Evolutionary conservation across 1,284 basidiomycete species (phyloP).

Genomic region (Blastosporella zonata): DNA sequence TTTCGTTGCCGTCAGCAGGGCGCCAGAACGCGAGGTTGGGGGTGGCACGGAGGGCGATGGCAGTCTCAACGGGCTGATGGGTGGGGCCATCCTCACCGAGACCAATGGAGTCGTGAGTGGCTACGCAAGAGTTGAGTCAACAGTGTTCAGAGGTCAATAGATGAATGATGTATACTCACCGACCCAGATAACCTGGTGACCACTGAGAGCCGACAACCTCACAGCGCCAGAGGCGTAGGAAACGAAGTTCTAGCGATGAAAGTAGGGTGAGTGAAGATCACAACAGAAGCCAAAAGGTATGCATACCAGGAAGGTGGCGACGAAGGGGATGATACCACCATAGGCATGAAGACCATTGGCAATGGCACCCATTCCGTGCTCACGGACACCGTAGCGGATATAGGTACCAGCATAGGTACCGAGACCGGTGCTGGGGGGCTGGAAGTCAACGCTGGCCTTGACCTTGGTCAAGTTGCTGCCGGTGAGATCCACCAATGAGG

Average conservation of each 20-base stretch:
- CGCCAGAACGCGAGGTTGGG: constrained; percentile 93
- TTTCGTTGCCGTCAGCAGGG: constrained; percentile 93
- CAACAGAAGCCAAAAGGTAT: background rate
- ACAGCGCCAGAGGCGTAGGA: constrained; percentile 93
- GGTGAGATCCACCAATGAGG: constrained; percentile 86
- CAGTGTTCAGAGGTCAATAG: constrained; percentile 20
- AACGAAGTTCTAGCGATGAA: constrained; percentile 74
- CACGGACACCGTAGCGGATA: constrained; percentile 95
- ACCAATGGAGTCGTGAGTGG: constrained; percentile 89
- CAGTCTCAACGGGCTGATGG: constrained; percentile 93
- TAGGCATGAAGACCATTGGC: constrained; percentile 89
- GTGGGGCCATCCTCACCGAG: constrained; percentile 96
- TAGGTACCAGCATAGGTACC: constrained; percentile 88
- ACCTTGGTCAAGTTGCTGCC: constrained; percentile 90
- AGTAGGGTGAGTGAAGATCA: background rate
- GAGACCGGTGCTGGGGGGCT: constrained; percentile 81
- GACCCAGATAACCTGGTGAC: constrained; percentile 91
- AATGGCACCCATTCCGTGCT: constrained; percentile 96
- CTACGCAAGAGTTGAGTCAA: constrained; percentile 30
- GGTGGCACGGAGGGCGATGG: constrained; percentile 81
- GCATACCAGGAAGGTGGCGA: constrained; percentile 83
- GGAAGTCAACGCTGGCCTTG: constrained; percentile 87
- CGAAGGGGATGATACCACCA: constrained; percentile 82
- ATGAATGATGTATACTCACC: constrained; percentile 47
- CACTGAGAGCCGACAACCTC: constrained; percentile 85